Conservation (phyloP, 1,284 basidiomycete species). For the Cryptococcus sp. region DNA sequence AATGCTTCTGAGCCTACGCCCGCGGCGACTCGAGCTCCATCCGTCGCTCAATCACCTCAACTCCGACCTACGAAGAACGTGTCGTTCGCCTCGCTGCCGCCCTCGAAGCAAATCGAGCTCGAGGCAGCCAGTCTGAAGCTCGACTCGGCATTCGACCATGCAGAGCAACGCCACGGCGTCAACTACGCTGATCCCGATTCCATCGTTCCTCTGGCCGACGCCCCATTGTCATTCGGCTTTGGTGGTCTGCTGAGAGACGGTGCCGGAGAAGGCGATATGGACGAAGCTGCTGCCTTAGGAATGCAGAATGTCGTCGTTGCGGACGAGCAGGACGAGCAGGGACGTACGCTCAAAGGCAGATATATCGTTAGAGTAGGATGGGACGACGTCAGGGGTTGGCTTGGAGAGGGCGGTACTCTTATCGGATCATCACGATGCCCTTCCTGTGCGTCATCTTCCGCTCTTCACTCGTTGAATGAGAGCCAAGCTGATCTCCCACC, state of each 20-base stretch:
- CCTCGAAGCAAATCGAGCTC: constrained; percentile 36
- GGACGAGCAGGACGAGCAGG: constrained; percentile 57
- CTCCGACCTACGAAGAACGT: constrained; percentile 32
- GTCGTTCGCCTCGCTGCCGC: constrained; percentile 43
- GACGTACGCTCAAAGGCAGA: constrained; percentile 73
- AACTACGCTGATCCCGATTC: constrained; percentile 33
- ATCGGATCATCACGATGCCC: constrained; percentile 93
- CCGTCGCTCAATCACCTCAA: constrained; percentile 31
- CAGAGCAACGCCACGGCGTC: constrained; percentile 20
- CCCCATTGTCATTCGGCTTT: constrained; percentile 78
- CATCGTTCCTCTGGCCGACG: constrained; percentile 39
- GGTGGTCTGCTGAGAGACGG: constrained; percentile 87
- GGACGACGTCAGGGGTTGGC: constrained; percentile 97
- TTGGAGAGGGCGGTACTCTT: constrained; percentile 91
- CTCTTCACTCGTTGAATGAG: neutral
- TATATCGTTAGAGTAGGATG: constrained; percentile 97
- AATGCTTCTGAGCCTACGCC: constrained; percentile 53
- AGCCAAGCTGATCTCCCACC: neutral
- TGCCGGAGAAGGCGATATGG: constrained; percentile 68
- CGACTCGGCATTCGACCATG: constrained; percentile 5
- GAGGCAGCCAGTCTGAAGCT: constrained; percentile 7
- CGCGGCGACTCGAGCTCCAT: constrained; percentile 23
- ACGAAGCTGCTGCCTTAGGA: constrained; percentile 40
- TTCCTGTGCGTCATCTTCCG: constrained; percentile 58
- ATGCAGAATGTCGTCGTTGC: constrained; percentile 38